Evolutionary conservation across 1,284 basidiomycete genomes (phyloP).

Genomic region (Ganoderma boninense): DNA sequence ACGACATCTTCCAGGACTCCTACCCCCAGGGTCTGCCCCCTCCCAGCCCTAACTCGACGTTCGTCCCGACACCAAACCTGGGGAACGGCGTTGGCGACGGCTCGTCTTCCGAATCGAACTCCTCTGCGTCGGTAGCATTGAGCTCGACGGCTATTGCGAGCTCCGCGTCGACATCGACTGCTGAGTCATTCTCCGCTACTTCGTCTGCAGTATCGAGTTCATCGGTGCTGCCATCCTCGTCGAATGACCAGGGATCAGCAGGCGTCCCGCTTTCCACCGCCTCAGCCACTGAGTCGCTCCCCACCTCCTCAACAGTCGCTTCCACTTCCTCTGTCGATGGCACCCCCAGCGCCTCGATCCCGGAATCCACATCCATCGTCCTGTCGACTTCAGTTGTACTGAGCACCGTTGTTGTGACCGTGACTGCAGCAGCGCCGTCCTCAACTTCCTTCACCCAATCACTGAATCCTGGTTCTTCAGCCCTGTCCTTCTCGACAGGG

Average conservation of each 20-base stretch:
- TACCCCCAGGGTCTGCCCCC: slow-evolving; percentile 33
- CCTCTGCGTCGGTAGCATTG: slow-evolving; percentile 5
- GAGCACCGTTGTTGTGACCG: slow-evolving; percentile 34
- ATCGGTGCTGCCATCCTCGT: slow-evolving; percentile 1
- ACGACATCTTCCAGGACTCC: slow-evolving; percentile 66
- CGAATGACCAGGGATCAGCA: not conserved
- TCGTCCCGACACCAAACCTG: slow-evolving; percentile 31
- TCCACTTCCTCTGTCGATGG: not conserved
- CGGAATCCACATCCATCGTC: slow-evolving; percentile 20
- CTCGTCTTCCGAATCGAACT: slow-evolving; percentile 1
- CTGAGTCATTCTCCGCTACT: slow-evolving; percentile 10
- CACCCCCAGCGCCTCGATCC: not conserved
- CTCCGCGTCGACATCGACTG: slow-evolving; percentile 13
- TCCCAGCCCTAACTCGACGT: slow-evolving; percentile 30
- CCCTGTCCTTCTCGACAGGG: not conserved
- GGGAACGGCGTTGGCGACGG: slow-evolving; percentile 6
- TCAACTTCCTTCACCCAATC: slow-evolving; percentile 7
- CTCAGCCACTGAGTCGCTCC: slow-evolving; percentile 6
- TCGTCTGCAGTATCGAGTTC: slow-evolving; percentile 16
- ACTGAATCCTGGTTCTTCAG: slow-evolving; percentile 5
- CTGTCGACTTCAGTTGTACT: slow-evolving; percentile 30
- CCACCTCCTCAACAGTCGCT: not conserved
- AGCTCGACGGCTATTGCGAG: slow-evolving; percentile 4
- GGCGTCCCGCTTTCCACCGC: slow-evolving; percentile 15
- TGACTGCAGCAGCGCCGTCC: slow-evolving; percentile 23